Evolutionary conservation across 2,329 filamentous ascomycete species (phyloP).

Genomic region (Botrytis aclada): DNA sequence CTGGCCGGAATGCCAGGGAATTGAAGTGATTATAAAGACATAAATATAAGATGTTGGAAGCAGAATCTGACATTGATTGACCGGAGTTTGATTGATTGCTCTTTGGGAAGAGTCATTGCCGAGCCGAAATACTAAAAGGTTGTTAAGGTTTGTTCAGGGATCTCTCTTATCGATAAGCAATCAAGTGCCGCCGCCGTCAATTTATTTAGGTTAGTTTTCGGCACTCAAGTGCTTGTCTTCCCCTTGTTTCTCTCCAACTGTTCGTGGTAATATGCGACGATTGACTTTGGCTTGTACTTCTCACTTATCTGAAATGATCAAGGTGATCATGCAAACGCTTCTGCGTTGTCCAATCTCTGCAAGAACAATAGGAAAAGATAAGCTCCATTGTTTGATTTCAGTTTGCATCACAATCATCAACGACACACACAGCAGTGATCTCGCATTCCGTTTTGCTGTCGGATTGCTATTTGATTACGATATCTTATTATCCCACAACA

Average conservation of each 20-base stretch:
- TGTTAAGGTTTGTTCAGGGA: background rate
- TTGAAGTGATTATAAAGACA: conserved; percentile 14
- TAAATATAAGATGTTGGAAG: conserved; percentile 17
- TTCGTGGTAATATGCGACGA: background rate
- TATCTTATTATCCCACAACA: background rate
- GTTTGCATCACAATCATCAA: background rate
- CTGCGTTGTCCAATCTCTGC: background rate
- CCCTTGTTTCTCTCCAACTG: background rate
- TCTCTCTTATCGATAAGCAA: conserved; percentile 12
- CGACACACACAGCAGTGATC: background rate
- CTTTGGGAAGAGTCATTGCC: conserved; percentile 2
- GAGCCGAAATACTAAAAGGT: background rate
- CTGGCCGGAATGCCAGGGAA: conserved; percentile 26
- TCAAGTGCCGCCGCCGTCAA: conserved; percentile 2
- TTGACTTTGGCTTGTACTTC: background rate
- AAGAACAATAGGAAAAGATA: background rate
- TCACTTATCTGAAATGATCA: background rate
- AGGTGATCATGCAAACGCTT: background rate
- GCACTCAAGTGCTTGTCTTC: background rate
- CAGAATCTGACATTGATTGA: background rate
- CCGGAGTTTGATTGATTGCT: background rate
- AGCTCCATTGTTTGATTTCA: background rate
- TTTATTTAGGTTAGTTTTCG: background rate
- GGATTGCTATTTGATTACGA: background rate
- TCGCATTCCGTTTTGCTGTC: too few relatives aligned